Evolutionary conservation across 2,329 filamentous ascomycete genomes (phyloP), one percentile per base, ranked within the genome.

Genomic region (Phialophora macrospora): DNA sequence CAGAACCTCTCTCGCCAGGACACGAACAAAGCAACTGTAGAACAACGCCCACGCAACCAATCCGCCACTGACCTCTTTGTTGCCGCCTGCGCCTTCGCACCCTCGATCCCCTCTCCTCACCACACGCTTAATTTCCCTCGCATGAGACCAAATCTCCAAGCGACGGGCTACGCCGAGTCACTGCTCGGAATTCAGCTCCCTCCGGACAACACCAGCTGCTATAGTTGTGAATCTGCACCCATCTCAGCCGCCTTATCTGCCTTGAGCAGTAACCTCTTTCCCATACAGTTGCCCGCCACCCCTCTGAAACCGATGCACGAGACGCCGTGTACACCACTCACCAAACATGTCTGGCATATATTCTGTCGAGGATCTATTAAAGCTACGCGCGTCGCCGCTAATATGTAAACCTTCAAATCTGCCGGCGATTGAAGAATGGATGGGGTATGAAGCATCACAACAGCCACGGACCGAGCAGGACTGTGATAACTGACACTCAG

Each of bases 371-470:
- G 85, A 90, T 79, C 83, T 98, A 72, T 82, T 92, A 73, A 84
- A 85, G 77, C 82, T 98, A 74, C 87, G 89, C 79, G 84, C 90
- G 66, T 97, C 94, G 70, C 93, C 93, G 71, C 83, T 97, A 77
- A 93, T 93, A 75, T 82, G 85, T 73, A 96, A 91, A 79, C 94
- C 94, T 55, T 82, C 89, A 69, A 86, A 84, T 70, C 84, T 97
- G 54, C 93, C 93, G 70, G 90, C 92, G 28, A 86, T 90, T 69
- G 92, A 96, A 80, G 92, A 96, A 82, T 98, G 93, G 93, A 96
- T 97, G 92, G 93, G 94, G 90, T 96, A 83, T 71, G 63, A 28
- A 55, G 46, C 46, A 38, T 52, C 55, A 68, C 62, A 63, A 22
- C 55, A 60, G 57, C 41, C 57, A 32, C n/a, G 38, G 20, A n/a